Base-by-base conservation (phyloP, 2,329 filamentous ascomycete genomes). In the Fonsecaea monophora region DNA sequence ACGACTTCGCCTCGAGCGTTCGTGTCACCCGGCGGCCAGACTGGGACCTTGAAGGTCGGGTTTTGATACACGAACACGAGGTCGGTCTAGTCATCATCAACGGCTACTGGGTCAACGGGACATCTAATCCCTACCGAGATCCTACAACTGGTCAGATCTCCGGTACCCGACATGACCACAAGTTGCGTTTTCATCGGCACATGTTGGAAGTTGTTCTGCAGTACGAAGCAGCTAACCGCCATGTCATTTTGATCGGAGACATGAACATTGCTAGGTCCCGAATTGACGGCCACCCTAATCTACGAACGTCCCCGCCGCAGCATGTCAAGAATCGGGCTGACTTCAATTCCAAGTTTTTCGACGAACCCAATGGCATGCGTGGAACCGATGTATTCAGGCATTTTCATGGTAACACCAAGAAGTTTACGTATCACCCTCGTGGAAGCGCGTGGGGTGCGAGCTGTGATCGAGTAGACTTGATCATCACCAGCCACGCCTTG, bases 41-140 rank as follows among this genome's bases (percentile, higher is more conserved):
- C 9, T 86, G 83, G 84, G 84, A 86, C 62, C 70, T 75, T 1
- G 84, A 86, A 77, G 84, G 84, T 3, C 79, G 84, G 0, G 77
- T 86, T 4, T 77, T 80, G n/a, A 75, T 86, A 25, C 71, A 72
- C 45, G 68, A 71, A 50, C 59, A 70, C 32, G 37, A 60, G 25
- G 35, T 32, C 12, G 58, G 53, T 4, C 48, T 72, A 21, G 68
- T 69, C 12, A 73, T 87, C 25, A 78, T 85, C 72, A 86, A 86
- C 69, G 77, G 85, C 35, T 86, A 85, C 70, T 82, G 82, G 48
- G 81, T 85, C 12, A 86, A 86, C 70, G 84, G 84, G 2, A 86
- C 84, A 0, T 75, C 79, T 7, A 70, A 70, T 48, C 67, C 69
- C 18, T 73, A 73, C 66, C 68, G 79, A 18, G 76, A 81, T 62